phyloP scores from a whole-genome alignment of 176 grass and related monocot genomes.

The Rhynchospora breviuscula region DNA sequence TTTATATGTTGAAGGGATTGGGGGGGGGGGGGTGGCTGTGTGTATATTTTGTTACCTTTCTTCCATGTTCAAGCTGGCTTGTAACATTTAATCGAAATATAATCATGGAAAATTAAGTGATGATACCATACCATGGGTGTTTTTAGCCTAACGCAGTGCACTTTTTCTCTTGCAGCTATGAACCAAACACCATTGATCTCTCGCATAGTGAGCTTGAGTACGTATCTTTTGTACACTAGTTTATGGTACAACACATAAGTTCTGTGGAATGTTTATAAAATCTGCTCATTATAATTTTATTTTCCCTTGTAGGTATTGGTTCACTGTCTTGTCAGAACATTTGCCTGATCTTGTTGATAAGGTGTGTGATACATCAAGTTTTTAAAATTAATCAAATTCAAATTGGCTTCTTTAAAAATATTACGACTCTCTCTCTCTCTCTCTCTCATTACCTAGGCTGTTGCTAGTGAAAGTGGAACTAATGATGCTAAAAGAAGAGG shows the following conservation, averaged over 20 bases:
- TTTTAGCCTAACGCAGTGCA: slow-evolving; percentile 2
- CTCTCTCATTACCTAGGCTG: slow-evolving; percentile 51
- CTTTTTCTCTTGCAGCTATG: slow-evolving; percentile 65
- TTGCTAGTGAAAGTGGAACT: slow-evolving; percentile 98
- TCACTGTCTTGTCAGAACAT: slow-evolving; percentile 78
- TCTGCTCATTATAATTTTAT: slow-evolving; percentile 16
- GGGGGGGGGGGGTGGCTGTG: not conserved
- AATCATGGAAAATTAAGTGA: not conserved
- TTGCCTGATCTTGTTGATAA: slow-evolving; percentile 85
- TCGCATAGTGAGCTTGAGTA: slow-evolving; percentile 89
- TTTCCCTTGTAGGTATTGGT: slow-evolving; percentile 74
- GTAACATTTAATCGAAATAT: not conserved
- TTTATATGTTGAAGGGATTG: not conserved
- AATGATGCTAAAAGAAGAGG: slow-evolving; percentile 91
- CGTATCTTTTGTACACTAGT: slow-evolving; percentile 17
- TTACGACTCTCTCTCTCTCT: not conserved
- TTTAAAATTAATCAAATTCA: not conserved
- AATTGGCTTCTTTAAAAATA: not conserved
- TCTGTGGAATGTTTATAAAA: not conserved
- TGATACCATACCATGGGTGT: not conserved
- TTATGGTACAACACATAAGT: slow-evolving; percentile 22
- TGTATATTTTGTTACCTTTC: not conserved
- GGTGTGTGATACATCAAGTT: slow-evolving; percentile 45
- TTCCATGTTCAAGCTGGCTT: not conserved
- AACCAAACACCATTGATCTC: slow-evolving; percentile 96